A percentile compares a stretch with the other conserved stretches of the same genome.
These are phyloP conservation scores for Populus ilicifolia DNA, from an alignment of 345 rosid species.

Conservation along the genomic window DNA sequence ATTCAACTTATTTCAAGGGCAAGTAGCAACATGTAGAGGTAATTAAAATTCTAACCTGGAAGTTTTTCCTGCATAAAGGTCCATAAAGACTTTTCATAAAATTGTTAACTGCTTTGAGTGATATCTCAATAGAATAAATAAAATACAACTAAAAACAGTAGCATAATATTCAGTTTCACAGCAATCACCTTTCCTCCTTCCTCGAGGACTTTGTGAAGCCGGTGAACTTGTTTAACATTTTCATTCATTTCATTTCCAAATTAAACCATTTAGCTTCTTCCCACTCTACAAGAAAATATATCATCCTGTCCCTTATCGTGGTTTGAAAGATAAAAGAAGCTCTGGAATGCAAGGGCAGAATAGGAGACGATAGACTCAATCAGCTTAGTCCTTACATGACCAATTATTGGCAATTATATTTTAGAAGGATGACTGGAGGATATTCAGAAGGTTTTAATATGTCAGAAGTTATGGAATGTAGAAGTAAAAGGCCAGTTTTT, in stretches of 20 bases:
- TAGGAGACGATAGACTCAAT: neutral
- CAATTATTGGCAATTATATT: neutral
- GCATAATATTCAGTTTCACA: neutral
- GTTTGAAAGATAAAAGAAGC: too few relatives aligned
- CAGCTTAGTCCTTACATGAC: neutral
- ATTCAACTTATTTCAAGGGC: neutral
- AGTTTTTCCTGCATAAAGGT: neutral
- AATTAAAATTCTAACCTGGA: neutral
- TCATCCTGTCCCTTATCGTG: too few relatives aligned
- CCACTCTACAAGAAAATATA: too few relatives aligned
- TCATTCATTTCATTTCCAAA: too few relatives aligned
- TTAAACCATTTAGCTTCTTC: too few relatives aligned
- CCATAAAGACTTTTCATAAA: neutral
- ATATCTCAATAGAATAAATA: too few relatives aligned
- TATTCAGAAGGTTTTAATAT: neutral
- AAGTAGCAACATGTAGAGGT: neutral
- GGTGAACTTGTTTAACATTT: too few relatives aligned
- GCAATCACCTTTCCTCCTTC: too few relatives aligned
- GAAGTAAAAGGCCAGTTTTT: neutral
- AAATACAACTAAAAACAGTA: neutral
- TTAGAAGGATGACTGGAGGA: neutral
- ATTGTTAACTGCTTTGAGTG: neutral
- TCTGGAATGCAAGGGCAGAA: too few relatives aligned
- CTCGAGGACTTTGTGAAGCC: too few relatives aligned
- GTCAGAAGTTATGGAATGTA: neutral